phyloP scores from a whole-genome alignment of 768 basidiomycete species.

The Phaffia australis region DNA sequence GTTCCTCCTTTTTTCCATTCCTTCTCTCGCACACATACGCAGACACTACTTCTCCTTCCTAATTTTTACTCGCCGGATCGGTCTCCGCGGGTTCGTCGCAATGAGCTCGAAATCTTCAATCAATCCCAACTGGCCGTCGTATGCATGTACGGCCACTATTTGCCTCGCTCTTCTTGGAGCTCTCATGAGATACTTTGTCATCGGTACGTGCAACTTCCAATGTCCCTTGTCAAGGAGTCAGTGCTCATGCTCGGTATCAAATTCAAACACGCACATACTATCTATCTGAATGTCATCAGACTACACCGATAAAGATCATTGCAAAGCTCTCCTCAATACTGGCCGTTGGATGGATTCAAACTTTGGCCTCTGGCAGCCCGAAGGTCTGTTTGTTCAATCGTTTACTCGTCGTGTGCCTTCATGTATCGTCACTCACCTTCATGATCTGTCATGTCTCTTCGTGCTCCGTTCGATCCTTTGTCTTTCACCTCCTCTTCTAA shows the following conservation, averaged over 20 bases:
- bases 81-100: no score
- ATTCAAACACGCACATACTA: not conserved
- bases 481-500: not conserved
- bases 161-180: slow-evolving; percentile 36
- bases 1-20: no score
- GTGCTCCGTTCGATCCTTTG: not conserved
- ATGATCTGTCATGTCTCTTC: not conserved
- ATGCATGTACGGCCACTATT: slow-evolving; percentile 35
- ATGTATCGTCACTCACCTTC: not conserved
- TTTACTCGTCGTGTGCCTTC: not conserved
- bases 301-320: slow-evolving; percentile 60
- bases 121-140: slow-evolving; percentile 38
- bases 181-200: slow-evolving; percentile 35
- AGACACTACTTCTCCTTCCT: no score
- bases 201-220: slow-evolving; percentile 32
- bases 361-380: slow-evolving; percentile 73
- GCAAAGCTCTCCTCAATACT: slow-evolving; percentile 55
- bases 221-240: not conserved
- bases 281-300: slow-evolving; percentile 42
- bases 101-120: slow-evolving; percentile 22
- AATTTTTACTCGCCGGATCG: no score
- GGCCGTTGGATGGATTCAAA: slow-evolving; percentile 68
- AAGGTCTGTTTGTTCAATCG: slow-evolving; percentile 45
- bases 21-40: no score
- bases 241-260: not conserved